These are phyloP conservation scores for Reticulascus tulasneorum DNA, from an alignment of 2,329 filamentous ascomycete genomes.

Conservation along the genomic window DNA sequence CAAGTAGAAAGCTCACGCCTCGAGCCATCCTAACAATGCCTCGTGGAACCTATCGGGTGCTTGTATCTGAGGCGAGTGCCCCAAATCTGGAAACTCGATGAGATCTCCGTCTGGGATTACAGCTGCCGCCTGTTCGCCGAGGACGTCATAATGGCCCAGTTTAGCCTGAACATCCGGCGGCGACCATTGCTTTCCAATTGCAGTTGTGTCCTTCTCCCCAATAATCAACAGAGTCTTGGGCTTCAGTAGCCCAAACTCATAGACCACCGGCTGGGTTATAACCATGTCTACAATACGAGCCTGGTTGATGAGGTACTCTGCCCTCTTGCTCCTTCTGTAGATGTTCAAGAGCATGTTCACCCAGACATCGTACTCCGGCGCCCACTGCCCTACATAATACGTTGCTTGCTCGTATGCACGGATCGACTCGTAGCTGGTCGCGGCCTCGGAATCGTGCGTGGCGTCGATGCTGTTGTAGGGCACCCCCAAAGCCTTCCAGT, in stretches of 20 bases:
- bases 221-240: constrained; percentile 44
- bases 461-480: constrained; percentile 41
- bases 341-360: constrained; percentile 51
- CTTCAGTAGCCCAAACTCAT: constrained; percentile 43
- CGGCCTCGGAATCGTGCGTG: constrained; percentile 30
- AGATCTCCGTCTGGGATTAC: constrained; percentile 41
- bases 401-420: constrained; percentile 41
- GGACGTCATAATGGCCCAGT: constrained; percentile 44
- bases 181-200: constrained; percentile 50
- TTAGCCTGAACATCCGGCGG: constrained; percentile 36
- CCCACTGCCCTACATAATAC: constrained; percentile 47
- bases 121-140: constrained; percentile 41
- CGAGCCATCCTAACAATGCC: constrained; percentile 44
- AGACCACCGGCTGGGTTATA: constrained; percentile 47
- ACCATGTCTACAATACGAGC: constrained; percentile 52
- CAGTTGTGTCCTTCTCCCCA: constrained; percentile 49
- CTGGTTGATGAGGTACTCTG: constrained; percentile 41
- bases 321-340: constrained; percentile 40
- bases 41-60: constrained; percentile 42
- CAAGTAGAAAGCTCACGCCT: no score
- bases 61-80: constrained; percentile 52
- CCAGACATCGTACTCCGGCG: constrained; percentile 47
- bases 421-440: constrained; percentile 39
- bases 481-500: constrained; percentile 46
- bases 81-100: constrained; percentile 42